phyloP scores from a whole-genome alignment of 768 basidiomycete species.

The Podaxis sp. region DNA sequence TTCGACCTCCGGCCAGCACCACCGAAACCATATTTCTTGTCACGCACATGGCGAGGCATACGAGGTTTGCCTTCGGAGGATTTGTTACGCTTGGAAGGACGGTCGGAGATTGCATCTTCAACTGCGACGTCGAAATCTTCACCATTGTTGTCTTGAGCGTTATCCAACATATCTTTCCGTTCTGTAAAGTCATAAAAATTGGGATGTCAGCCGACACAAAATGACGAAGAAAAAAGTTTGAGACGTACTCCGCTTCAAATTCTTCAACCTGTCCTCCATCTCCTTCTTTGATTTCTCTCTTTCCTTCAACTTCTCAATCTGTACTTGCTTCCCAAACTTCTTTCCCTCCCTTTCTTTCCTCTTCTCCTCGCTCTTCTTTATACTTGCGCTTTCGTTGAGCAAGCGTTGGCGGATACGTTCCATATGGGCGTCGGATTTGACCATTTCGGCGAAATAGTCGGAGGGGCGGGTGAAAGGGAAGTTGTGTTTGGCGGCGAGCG shows the following conservation, averaged over 20 bases:
- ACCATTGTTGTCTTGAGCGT: constrained; percentile 36
- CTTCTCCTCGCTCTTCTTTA: constrained; percentile 92
- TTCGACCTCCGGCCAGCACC: constrained; percentile 70
- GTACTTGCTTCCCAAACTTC: constrained; percentile 98
- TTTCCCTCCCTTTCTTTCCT: constrained; percentile 91
- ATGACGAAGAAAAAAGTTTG: neutral
- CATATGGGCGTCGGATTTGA: constrained; percentile 97
- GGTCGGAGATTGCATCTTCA: constrained; percentile 83
- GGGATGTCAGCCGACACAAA: neutral
- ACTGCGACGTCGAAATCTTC: constrained; percentile 84
- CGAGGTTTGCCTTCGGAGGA: constrained; percentile 31
- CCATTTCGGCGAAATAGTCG: constrained; percentile 99
- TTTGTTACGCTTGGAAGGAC: constrained; percentile 57
- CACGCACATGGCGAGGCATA: constrained; percentile 60
- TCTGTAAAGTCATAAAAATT: constrained; percentile 44
- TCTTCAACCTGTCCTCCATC: constrained; percentile 82
- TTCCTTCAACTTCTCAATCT: constrained; percentile 91
- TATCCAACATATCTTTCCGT: constrained; percentile 77
- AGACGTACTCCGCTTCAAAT: constrained; percentile 84
- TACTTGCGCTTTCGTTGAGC: constrained; percentile 82
- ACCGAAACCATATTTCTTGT: constrained; percentile 83
- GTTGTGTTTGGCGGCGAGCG: constrained; percentile 74
- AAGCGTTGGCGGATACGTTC: constrained; percentile 90
- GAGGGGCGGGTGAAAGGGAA: constrained; percentile 88
- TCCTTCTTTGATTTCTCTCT: constrained; percentile 88